These are phyloP conservation scores for Paramecium sonneborni DNA, from an alignment of 73 alveolate genomes.

Conservation along the genomic window DNA sequence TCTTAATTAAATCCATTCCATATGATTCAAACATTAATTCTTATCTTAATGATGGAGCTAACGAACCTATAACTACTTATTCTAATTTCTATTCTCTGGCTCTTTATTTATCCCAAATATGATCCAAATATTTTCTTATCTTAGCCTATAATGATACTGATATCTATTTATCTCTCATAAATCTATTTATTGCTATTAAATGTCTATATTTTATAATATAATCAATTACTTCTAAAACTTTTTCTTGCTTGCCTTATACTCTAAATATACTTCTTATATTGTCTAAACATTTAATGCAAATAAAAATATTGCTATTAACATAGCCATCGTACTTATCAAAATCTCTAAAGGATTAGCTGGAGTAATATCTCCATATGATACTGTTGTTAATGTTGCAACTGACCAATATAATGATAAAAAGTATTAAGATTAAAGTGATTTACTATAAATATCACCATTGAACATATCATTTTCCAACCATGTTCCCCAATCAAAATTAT, in stretches of 20 bases:
- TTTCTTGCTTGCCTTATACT: slow-evolving; percentile 21
- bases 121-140: slow-evolving; percentile 52
- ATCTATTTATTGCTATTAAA: slow-evolving; percentile 26
- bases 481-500: slow-evolving; percentile 3
- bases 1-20: slow-evolving; percentile 18
- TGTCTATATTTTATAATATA: neutral
- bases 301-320: slow-evolving; percentile 23
- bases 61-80: neutral
- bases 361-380: slow-evolving; percentile 45
- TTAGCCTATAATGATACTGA: slow-evolving; percentile 17
- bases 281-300: slow-evolving; percentile 34
- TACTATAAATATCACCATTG: neutral
- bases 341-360: slow-evolving; percentile 39
- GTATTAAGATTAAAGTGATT: neutral
- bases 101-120: slow-evolving; percentile 37
- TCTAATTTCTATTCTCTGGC: slow-evolving; percentile 46
- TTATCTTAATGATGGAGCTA: slow-evolving; percentile 38
- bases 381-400: slow-evolving; percentile 21
- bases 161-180: slow-evolving; percentile 30
- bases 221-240: slow-evolving; percentile 21
- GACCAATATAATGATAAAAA: slow-evolving; percentile 48
- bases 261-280: slow-evolving; percentile 20
- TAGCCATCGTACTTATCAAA: neutral
- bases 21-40: slow-evolving; percentile 37
- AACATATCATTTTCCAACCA: slow-evolving; percentile 30